Evolutionary conservation across 2,329 filamentous ascomycete genomes (phyloP).

Genomic region (Alternaria dauci): DNA sequence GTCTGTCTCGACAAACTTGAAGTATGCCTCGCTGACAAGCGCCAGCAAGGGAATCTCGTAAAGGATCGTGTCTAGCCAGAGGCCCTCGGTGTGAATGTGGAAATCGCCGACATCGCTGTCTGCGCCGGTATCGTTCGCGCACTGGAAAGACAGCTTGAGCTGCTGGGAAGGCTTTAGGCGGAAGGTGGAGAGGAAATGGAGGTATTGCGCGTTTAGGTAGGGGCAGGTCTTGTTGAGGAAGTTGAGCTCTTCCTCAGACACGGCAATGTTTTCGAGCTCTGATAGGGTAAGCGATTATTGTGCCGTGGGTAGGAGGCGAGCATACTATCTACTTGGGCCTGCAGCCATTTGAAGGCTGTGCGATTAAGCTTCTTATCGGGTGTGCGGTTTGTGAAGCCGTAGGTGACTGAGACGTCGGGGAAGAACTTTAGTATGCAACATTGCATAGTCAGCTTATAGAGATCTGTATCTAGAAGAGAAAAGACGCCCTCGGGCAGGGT

Average conservation of each 20-base stretch:
- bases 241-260: conserved; percentile 79
- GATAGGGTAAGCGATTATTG: conserved; percentile 11
- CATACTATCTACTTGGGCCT: conserved; percentile 81
- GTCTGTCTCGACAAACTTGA: conserved; percentile 92
- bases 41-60: conserved; percentile 97
- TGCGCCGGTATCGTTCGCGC: conserved; percentile 64
- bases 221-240: conserved; percentile 82
- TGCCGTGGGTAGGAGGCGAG: not conserved
- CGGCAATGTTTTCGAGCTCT: conserved; percentile 83
- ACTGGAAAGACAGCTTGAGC: conserved; percentile 72
- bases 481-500: conserved; percentile 50
- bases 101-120: conserved; percentile 76
- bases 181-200: conserved; percentile 83
- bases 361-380: conserved; percentile 90
- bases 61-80: conserved; percentile 94
- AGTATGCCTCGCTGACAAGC: conserved; percentile 93
- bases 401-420: conserved; percentile 79
- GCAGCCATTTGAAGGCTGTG: conserved; percentile 83
- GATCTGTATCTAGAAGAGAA: conserved; percentile 64
- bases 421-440: conserved; percentile 87
- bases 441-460: conserved; percentile 99
- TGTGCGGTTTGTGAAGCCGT: conserved; percentile 94
- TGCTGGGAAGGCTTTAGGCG: conserved; percentile 83
- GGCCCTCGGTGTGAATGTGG: conserved; percentile 77
- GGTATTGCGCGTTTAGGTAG: conserved; percentile 80